These are phyloP conservation scores for Farysia itapuensis DNA, from an alignment of 1,284 basidiomycete genomes.

Conservation along the genomic window DNA sequence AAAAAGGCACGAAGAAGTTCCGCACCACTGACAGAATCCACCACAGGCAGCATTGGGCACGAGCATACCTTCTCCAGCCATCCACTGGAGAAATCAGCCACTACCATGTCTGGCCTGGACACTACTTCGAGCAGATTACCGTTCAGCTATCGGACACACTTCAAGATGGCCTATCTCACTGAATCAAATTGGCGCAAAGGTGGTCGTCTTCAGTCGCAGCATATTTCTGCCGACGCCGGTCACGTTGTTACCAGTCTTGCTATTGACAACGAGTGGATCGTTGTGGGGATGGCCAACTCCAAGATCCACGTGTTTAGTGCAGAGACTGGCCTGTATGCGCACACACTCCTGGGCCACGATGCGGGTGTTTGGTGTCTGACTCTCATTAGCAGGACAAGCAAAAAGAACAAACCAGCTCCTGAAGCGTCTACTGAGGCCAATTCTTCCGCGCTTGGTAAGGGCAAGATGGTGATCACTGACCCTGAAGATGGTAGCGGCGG, in stretches of 20 bases:
- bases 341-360: slow-evolving; percentile 81
- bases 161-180: slow-evolving; percentile 75
- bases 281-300: slow-evolving; percentile 85
- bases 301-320: slow-evolving; percentile 86
- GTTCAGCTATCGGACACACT: slow-evolving; percentile 72
- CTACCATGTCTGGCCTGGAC: background rate
- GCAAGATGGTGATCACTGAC: slow-evolving; percentile 38
- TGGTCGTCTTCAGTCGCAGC: slow-evolving; percentile 75
- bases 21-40: background rate
- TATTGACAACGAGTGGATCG: slow-evolving; percentile 80
- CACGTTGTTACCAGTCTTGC: slow-evolving; percentile 81
- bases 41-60: background rate
- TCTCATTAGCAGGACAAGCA: slow-evolving; percentile 63
- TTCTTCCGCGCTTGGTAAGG: slow-evolving; percentile 13
- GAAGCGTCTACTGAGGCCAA: background rate
- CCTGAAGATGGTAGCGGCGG: slow-evolving; percentile 38
- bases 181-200: slow-evolving; percentile 81
- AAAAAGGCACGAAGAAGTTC: slow-evolving; percentile 4
- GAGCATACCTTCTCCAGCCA: background rate
- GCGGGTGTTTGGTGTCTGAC: slow-evolving; percentile 89
- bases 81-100: background rate
- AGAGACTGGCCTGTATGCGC: slow-evolving; percentile 73
- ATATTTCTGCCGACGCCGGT: slow-evolving; percentile 68
- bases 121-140: slow-evolving; percentile 21
- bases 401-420: background rate